Conservation (phyloP, 805 yeast species). For the Ogataea nitratoaversa region DNA sequence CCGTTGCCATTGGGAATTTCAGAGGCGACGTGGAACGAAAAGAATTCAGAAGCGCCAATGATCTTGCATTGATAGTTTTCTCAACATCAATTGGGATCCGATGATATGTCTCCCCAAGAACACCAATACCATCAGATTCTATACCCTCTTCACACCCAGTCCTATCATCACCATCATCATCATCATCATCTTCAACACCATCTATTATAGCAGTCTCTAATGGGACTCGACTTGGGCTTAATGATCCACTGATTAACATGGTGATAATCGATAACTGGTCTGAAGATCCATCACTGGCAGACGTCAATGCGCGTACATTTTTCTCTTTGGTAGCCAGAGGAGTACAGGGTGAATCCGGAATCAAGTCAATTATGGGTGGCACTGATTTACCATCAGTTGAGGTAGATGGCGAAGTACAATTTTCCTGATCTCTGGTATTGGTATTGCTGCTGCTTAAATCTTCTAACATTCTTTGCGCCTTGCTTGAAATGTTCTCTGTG, state of each 20-base stretch:
- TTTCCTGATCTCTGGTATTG: background rate
- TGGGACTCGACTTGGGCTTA: conserved; percentile 13
- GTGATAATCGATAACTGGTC: conserved; percentile 21
- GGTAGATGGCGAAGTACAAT: background rate
- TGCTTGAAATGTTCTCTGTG: conserved; percentile 12
- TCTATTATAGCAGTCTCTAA: conserved; percentile 6
- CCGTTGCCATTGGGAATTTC: background rate
- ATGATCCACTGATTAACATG: conserved; percentile 19
- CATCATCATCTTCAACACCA: conserved; percentile 3
- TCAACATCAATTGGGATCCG: background rate
- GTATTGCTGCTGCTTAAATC: conserved; percentile 5
- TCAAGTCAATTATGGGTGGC: background rate
- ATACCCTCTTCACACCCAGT: background rate
- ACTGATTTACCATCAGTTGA: too few species aligned
- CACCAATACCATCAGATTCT: too few species aligned
- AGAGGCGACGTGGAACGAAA: conserved; percentile 7
- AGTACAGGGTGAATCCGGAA: background rate
- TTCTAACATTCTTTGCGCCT: conserved; percentile 23
- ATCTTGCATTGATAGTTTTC: background rate
- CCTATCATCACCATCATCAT: conserved; percentile 9
- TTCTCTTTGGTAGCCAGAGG: background rate
- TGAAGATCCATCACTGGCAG: conserved; percentile 2
- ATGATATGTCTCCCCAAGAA: too few species aligned
- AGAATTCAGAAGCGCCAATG: conserved; percentile 3
- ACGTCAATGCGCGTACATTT: background rate